Evolutionary conservation across 495 filamentous ascomycete species (phyloP), one percentile per base, ranked within the genome.

Genomic region (Tuber brumale): DNA sequence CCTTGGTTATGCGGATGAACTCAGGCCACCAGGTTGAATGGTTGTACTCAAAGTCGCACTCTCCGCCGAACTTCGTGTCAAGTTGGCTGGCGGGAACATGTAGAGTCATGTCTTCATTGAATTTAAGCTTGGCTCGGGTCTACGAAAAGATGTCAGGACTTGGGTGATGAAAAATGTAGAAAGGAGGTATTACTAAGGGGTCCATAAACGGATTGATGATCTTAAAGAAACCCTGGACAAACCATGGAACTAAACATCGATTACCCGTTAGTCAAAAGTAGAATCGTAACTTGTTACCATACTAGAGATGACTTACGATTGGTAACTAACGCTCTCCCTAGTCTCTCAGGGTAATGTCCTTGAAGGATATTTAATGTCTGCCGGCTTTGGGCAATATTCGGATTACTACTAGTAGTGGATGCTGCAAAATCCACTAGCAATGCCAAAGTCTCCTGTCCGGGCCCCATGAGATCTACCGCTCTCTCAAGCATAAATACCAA

Each of bases 121-220:
- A 98, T 82, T 92, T 93, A 82, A 99, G 89, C 86, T 99, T 99
- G 78, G 95, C 89, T 23, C 91, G 89, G 23, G 95, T 99, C 76
- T 91, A 57, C 41, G 10, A 6, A 71, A 12, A 27, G 66, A 69
- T 37, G 73, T 79, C n/a, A 74, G 70, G 37, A 48, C 21, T 9
- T 70, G 23, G 3, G 37, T 57, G 18, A 18, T 6, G 45, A 21
- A 10, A n/a, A 41, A 70, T 76, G 48, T 21, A 31, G 69, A 1
- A 42, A 31, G 19, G 71, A 27, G 70, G 51, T 18, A 74, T 79
- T 79, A 82, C 80, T n/a, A 82, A 76, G 14, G 95, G 95, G 85
- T 99, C 95, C 83, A 99, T 97, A 84, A 98, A 98, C 42, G 95
- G 94, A 31, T 89, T 92, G 85, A 99, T 94, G 76, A 97, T 85